These are phyloP conservation scores for Lentinula novae-zelandiae DNA, from an alignment of 1,284 basidiomycete genomes.

Conservation along the genomic window DNA sequence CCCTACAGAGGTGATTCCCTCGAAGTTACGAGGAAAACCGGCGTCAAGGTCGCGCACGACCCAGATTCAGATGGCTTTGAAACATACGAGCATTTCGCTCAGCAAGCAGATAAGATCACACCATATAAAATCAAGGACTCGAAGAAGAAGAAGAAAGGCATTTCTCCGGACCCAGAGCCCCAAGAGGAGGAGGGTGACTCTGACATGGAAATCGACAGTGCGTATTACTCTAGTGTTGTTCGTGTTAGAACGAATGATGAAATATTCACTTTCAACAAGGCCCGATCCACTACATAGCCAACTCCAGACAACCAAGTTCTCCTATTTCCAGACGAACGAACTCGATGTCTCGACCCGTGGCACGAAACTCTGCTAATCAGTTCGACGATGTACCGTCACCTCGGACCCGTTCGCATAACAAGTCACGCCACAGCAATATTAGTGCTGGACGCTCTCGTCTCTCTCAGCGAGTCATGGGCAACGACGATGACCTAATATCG, in stretches of 20 bases:
- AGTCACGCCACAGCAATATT: constrained; percentile 33
- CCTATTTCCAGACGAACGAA: constrained; percentile 40
- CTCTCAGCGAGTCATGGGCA: constrained; percentile 41
- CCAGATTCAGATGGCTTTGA: constrained; percentile 84
- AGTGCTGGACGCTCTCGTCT: constrained; percentile 35
- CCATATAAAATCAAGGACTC: constrained; percentile 46
- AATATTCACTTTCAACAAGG: constrained; percentile 27
- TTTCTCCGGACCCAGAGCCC: constrained; percentile 32
- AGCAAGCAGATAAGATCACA: constrained; percentile 62
- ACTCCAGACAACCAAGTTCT: constrained; percentile 41
- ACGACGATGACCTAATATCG: constrained; percentile 26
- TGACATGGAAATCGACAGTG: constrained; percentile 69
- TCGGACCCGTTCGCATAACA: constrained; percentile 31
- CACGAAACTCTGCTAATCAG: constrained; percentile 52
- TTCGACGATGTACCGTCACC: constrained; percentile 71
- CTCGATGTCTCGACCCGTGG: constrained; percentile 48
- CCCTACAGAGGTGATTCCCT: constrained; percentile 74
- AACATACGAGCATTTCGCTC: constrained; percentile 72
- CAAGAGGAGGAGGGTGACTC: constrained; percentile 63
- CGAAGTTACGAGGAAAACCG: constrained; percentile 73
- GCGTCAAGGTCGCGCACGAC: constrained; percentile 60
- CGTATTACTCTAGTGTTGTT: constrained; percentile 22
- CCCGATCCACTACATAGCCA: constrained; percentile 54
- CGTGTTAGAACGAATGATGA: constrained; percentile 13
- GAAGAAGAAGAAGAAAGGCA: constrained; percentile 41